Conservation (phyloP, 2,329 filamentous ascomycete genomes). For the Aspergillus niger region DNA sequence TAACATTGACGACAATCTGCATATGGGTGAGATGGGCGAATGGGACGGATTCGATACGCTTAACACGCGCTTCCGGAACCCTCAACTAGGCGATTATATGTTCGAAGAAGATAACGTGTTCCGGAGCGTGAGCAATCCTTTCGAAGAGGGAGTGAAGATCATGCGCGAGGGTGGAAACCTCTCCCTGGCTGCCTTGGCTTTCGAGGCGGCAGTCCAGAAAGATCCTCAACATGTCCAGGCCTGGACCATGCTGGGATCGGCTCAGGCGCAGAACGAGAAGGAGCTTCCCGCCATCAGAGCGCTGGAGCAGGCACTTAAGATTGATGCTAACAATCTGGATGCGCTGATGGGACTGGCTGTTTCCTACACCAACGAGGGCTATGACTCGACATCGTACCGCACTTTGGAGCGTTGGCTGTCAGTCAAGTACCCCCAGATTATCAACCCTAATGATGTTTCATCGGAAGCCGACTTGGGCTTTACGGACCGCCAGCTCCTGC, state of each 20-base stretch:
- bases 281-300: conserved; percentile 94
- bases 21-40: conserved; percentile 74
- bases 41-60: conserved; percentile 75
- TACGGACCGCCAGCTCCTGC: conserved; percentile 85
- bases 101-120: conserved; percentile 96
- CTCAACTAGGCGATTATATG: conserved; percentile 82
- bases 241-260: conserved; percentile 88
- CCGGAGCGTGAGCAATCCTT: conserved; percentile 76
- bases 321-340: conserved; percentile 82
- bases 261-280: conserved; percentile 98
- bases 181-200: conserved; percentile 87
- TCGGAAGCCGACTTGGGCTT: conserved; percentile 84
- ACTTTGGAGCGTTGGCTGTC: conserved; percentile 96
- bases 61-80: conserved; percentile 71
- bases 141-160: conserved; percentile 89
- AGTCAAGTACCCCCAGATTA: conserved; percentile 86
- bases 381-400: conserved; percentile 94
- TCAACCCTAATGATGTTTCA: conserved; percentile 70
- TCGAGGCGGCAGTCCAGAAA: conserved; percentile 93
- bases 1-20: conserved; percentile 49
- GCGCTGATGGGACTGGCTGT: conserved; percentile 95
- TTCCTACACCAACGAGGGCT: conserved; percentile 97
- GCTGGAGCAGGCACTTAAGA: conserved; percentile 83
- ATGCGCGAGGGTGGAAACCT: conserved; percentile 93
- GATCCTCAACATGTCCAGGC: conserved; percentile 84